Evolutionary conservation across 2,329 filamentous ascomycete species (phyloP).

Genomic region (Falciphora oryzae): DNA sequence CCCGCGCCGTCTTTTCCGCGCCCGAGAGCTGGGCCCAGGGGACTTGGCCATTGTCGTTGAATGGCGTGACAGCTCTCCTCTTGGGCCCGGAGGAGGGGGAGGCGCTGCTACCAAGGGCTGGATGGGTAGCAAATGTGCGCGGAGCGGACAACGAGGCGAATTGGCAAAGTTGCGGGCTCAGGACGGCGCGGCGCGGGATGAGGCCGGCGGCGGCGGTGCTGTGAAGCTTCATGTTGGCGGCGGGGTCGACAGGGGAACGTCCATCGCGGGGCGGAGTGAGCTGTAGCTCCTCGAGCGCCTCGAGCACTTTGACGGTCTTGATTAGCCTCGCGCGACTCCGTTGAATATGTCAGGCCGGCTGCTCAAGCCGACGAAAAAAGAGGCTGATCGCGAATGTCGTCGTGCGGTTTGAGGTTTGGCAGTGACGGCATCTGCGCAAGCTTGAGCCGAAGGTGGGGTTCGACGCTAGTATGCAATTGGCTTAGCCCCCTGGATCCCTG

Average conservation of each 20-base stretch:
- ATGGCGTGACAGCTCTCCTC: conserved; percentile 69
- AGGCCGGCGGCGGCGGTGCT: conserved; percentile 8
- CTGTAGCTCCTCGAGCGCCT: not conserved
- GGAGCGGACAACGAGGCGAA: conserved; percentile 1
- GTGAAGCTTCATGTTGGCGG: conserved; percentile 10
- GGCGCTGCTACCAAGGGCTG: conserved; percentile 30
- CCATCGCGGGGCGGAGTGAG: not conserved
- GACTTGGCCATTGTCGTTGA: conserved; percentile 79
- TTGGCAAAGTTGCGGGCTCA: not conserved
- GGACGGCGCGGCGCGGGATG: conserved; percentile 8
- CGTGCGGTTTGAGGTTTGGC: not conserved
- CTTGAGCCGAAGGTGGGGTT: not conserved
- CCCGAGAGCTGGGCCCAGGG: conserved; percentile 72
- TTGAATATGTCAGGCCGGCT: too few species aligned
- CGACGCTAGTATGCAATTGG: conserved; percentile 22
- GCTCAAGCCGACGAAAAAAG: not conserved
- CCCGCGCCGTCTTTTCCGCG: conserved; percentile 73
- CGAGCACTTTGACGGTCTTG: too few species aligned
- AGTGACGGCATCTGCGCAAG: not conserved
- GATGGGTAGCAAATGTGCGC: conserved; percentile 45
- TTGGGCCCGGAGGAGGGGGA: conserved; percentile 34
- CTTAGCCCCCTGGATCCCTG: conserved; percentile 28
- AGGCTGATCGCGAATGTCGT: not conserved
- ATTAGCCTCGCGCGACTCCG: too few species aligned
- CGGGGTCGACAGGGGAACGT: not conserved